Base-by-base conservation (phyloP, 2,329 filamentous ascomycete species). In the Trichoderma guizhouense region DNA sequence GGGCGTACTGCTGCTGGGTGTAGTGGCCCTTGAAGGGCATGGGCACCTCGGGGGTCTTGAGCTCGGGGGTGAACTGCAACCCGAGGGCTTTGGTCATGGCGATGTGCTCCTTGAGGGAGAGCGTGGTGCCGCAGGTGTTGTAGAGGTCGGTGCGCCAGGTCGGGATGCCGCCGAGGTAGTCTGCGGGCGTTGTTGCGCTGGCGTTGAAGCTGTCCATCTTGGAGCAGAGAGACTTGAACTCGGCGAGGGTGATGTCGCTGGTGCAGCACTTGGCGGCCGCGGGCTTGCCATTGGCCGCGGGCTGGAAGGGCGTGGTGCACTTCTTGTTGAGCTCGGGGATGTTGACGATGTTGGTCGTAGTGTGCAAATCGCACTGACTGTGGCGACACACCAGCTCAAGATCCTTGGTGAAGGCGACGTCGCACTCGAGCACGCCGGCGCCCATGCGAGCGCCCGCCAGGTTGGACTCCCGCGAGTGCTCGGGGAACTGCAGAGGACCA, bases 261-360 rank as follows among this genome's bases (percentile, higher is more conserved):
- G 91, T 92, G 84, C 91, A 93, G 84, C 91, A 93, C 74, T 87
- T 88, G 14, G 90, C 91, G 18, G 82, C 84, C 1, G 91, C 91
- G 1, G 83, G 77, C 70, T 75, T 76, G 14, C 51, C 34, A 73
- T 84, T 81, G 18, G 79, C 79, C 5, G 88, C 86, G 0, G 90
- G 87, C n/a, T 79, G 80, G 80, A 92, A 92, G 0, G 89, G 89
- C 67, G 80, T 78, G 3, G 86, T 88, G 81, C 90, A 92, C 81
- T 92, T 92, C 69, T 85, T 85, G 72, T 88, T 89, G 64, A 92
- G 86, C 74, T 88, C 86, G 12, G 90, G 88, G 64, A 86, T 84
- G 62, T 84, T 79, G 74, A 92, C 84, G 77, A 92, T 91, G 81
- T 92, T 88, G 77, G 90, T 92, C 9, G 90, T 92, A 26, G 87